These are phyloP conservation scores for Tetrapisispora arboricola DNA, from an alignment of 805 yeast species.

Conservation along the genomic window DNA sequence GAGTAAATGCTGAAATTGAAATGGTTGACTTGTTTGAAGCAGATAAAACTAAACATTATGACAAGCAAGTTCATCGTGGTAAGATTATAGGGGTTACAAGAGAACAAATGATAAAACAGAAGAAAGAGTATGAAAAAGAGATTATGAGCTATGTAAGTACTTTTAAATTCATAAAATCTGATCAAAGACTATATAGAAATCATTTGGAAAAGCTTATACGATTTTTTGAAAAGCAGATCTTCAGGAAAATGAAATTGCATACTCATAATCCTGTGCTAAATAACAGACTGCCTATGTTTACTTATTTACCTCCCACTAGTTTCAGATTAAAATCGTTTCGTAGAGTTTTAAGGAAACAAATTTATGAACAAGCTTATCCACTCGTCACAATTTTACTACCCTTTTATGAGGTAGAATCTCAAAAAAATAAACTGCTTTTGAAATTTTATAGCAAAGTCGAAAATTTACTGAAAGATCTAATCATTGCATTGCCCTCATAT, in stretches of 20 bases:
- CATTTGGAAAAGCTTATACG: conserved; percentile 15
- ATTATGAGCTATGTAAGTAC: conserved; percentile 5
- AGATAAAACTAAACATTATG: conserved; percentile 3
- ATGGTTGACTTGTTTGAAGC: conserved; percentile 18
- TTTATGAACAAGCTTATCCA: conserved; percentile 18
- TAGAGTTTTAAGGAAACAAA: conserved; percentile 13
- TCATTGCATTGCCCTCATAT: conserved; percentile 15
- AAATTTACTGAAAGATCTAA: conserved; percentile 11
- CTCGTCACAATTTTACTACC: conserved; percentile 14
- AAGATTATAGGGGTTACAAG: conserved; percentile 1
- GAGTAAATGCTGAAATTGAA: conserved; percentile 24
- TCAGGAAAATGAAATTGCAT: conserved; percentile 15
- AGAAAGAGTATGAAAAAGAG: conserved; percentile 11
- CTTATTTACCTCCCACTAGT: conserved; percentile 19
- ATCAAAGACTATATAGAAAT: conserved; percentile 14
- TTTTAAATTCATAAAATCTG: conserved; percentile 22
- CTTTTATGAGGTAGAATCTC: conserved; percentile 8
- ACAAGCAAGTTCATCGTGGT: conserved; percentile 1
- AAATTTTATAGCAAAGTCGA: conserved; percentile 9
- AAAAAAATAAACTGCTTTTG: conserved; percentile 12
- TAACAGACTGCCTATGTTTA: conserved; percentile 15
- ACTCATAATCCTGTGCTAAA: conserved; percentile 15
- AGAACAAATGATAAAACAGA: conserved; percentile 6
- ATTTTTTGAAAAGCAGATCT: conserved; percentile 17
- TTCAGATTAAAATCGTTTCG: conserved; percentile 12